Evolutionary conservation across 345 rosid genomes (phyloP).

Genomic region (Eucalyptus urophylla): DNA sequence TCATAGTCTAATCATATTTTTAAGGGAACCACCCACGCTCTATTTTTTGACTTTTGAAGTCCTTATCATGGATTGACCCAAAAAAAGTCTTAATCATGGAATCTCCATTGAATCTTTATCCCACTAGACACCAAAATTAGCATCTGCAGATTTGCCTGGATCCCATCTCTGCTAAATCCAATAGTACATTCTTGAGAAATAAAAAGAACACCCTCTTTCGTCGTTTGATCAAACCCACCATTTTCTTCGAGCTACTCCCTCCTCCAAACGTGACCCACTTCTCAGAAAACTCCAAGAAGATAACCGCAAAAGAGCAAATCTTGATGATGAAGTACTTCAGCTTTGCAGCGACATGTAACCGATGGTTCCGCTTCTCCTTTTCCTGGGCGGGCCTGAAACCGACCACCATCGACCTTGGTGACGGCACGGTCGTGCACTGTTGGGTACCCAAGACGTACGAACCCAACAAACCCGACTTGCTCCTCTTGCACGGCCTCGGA

Average conservation of each 20-base stretch:
- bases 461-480: background rate
- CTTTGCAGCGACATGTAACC: conserved; percentile 46
- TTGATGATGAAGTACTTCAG: conserved; percentile 36
- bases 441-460: background rate
- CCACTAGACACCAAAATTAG: background rate
- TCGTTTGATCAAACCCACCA: background rate
- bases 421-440: background rate
- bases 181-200: background rate
- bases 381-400: conserved; percentile 46
- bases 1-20: background rate
- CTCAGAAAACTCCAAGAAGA: background rate
- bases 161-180: background rate
- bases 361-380: conserved; percentile 46
- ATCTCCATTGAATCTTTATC: background rate
- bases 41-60: background rate
- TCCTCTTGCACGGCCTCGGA: conserved; percentile 11
- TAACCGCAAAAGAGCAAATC: background rate
- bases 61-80: background rate
- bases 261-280: background rate
- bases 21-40: background rate
- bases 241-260: background rate
- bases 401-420: background rate
- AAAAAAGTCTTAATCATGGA: too few relatives aligned
- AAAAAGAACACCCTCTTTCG: background rate
- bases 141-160: background rate